Evolutionary conservation across 2,329 filamentous ascomycete genomes (phyloP).

Genomic region (Fusarium sp.): DNA sequence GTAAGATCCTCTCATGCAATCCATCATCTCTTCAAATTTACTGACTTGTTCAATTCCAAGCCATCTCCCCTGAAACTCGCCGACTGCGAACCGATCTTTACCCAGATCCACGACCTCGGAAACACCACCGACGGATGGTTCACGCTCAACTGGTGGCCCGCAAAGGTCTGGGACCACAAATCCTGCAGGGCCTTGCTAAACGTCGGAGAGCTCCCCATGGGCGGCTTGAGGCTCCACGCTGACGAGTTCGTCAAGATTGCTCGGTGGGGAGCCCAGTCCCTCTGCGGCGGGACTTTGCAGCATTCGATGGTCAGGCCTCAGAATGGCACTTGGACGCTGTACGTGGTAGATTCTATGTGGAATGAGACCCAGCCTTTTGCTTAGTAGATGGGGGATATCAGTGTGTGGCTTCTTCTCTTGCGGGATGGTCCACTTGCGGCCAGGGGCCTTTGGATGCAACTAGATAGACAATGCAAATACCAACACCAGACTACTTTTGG

Average conservation of each 20-base stretch:
- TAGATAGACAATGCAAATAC: not conserved
- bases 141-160: not conserved
- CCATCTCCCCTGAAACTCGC: too few relatives aligned
- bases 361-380: not conserved
- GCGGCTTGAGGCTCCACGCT: not conserved
- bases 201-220: not conserved
- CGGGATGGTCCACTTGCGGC: too few relatives aligned
- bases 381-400: not conserved
- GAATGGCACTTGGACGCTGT: constrained; percentile 13
- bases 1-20: too few relatives aligned
- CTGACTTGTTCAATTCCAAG: too few relatives aligned
- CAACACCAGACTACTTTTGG: not conserved
- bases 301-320: not conserved
- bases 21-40: too few relatives aligned
- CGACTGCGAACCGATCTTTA: not conserved
- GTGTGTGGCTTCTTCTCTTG: not conserved
- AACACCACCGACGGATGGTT: not conserved
- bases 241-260: not conserved
- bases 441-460: not conserved
- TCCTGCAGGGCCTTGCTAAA: not conserved
- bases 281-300: not conserved
- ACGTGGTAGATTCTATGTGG: constrained; percentile 7
- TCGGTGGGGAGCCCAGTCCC: not conserved
- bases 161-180: not conserved
- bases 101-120: not conserved